A percentile compares a stretch with the other conserved stretches of the same genome.
Conservation (phyloP, 805 yeast genomes). For the Saccharomycopsis babjevae region DNA sequence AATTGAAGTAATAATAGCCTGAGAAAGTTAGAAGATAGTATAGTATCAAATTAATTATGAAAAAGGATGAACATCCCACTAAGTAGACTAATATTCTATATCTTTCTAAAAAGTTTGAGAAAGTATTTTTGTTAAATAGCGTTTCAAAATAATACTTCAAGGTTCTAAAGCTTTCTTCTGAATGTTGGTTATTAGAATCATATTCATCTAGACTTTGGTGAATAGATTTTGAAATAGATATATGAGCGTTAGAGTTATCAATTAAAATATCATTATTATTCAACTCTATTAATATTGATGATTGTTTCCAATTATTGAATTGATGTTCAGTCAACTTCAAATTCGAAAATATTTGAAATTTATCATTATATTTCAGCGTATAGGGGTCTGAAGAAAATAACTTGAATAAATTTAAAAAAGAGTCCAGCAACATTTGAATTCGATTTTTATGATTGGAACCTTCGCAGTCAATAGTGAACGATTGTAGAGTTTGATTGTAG, state of each 20-base stretch:
- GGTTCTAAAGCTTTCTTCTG: neutral
- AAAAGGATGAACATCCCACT: constrained; percentile 2
- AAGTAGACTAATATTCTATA: constrained; percentile 4
- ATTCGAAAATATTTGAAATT: neutral
- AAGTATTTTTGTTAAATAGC: neutral
- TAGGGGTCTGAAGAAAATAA: neutral
- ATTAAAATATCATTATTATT: constrained; percentile 5
- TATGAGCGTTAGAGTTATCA: constrained; percentile 6
- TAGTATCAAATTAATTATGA: neutral
- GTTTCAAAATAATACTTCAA: neutral
- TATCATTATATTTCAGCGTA: neutral
- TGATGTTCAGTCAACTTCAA: neutral
- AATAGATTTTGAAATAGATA: neutral
- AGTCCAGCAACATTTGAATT: neutral
- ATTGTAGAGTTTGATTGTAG: neutral
- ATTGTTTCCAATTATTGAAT: neutral
- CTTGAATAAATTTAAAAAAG: neutral
- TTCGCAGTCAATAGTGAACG: neutral
- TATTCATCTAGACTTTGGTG: neutral
- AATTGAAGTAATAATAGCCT: constrained; percentile 1
- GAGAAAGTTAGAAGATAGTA: neutral
- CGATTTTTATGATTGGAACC: neutral
- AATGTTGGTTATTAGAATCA: neutral
- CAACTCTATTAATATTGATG: constrained; percentile 9
- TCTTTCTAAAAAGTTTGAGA: neutral